Evolutionary conservation across 768 basidiomycete species (phyloP), one percentile per base, ranked within the genome.

Genomic region (Mycena galericulata): DNA sequence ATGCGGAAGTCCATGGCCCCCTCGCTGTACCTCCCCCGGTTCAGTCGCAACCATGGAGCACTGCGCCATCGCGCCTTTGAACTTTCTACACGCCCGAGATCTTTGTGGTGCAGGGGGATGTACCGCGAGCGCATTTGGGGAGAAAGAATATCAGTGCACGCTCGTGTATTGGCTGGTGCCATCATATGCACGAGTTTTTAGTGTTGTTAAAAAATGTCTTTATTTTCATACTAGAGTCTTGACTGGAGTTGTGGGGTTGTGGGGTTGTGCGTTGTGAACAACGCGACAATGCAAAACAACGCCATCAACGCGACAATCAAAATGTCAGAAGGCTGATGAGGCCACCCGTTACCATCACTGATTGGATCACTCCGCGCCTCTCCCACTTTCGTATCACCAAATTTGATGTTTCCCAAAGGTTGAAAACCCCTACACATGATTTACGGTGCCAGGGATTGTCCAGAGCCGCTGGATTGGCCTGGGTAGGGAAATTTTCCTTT

Each of bases 81-180:
- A 75, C 38, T 0, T 79, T 75, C 60, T 79, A 75, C 64, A 69
- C 78, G 0, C 78, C 78, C 24, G 78, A 62, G 79, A 79, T 38
- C 60, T 74, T 1, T 76, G 75, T 62, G 77, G 79, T 1, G 57
- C 69, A 4, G 71, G 76, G 77, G 79, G 0, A 75, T 79, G 77
- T 61, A 75, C 29, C 70, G 68, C 3, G 69, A 81, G 46, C 62
- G 58, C 0, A 78, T 81, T 24, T 72, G 24, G 58, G 6, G 41
- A 45, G 8, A 63, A 18, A 5, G 14, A 65, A 4, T 62, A 65
- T 32, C 60, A 50, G 1, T 81, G 79, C 72, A 77, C 78, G 1
- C 69, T 81, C 12, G 76, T 81, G 4, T 72, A 70, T 24, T 79
- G 80, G 79, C 76, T 75, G 55, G 3, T 66, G 4, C 49, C 36